These are phyloP conservation scores for Tylopilus sp. DNA, from an alignment of 1,284 basidiomycete genomes.

Conservation along the genomic window DNA sequence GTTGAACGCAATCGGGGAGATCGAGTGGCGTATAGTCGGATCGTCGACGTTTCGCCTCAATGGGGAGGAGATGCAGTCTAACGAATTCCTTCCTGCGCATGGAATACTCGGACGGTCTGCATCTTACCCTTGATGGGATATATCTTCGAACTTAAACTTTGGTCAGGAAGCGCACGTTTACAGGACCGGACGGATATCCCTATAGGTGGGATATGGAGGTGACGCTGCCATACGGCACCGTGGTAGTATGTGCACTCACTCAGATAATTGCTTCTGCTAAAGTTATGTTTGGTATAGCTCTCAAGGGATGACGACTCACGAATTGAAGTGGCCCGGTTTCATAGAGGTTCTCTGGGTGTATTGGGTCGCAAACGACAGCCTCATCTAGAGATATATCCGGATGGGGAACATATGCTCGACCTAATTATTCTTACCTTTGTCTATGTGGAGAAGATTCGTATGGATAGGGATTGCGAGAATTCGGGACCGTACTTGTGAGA, in stretches of 20 bases:
- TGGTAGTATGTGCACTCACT: slow-evolving; percentile 17
- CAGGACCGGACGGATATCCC: slow-evolving; percentile 23
- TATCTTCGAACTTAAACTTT: background rate
- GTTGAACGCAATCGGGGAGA: slow-evolving; percentile 31
- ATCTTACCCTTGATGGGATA: no score
- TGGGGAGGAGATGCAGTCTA: slow-evolving; percentile 21
- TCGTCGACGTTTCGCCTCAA: slow-evolving; percentile 30
- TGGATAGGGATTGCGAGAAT: slow-evolving; percentile 36
- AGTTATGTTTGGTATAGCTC: no score
- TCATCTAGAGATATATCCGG: slow-evolving; percentile 43
- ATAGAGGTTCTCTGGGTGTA: slow-evolving; percentile 27
- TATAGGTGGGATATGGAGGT: slow-evolving; percentile 33
- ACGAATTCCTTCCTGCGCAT: slow-evolving; percentile 24
- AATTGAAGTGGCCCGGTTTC: slow-evolving; percentile 34
- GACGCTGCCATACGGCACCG: no score
- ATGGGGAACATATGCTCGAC: slow-evolving; percentile 47
- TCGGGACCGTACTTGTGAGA: no score
- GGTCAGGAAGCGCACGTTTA: slow-evolving; percentile 29
- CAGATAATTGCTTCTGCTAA: background rate
- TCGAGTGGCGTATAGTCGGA: slow-evolving; percentile 31
- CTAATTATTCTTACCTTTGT: slow-evolving; percentile 50
- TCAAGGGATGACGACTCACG: slow-evolving; percentile 16
- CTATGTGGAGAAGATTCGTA: slow-evolving; percentile 48
- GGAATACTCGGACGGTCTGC: slow-evolving; percentile 28
- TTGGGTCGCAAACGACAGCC: slow-evolving; percentile 32